Evolutionary conservation across 148 eudicot species (phyloP).

Genomic region (Rhododendron williamsianum): DNA sequence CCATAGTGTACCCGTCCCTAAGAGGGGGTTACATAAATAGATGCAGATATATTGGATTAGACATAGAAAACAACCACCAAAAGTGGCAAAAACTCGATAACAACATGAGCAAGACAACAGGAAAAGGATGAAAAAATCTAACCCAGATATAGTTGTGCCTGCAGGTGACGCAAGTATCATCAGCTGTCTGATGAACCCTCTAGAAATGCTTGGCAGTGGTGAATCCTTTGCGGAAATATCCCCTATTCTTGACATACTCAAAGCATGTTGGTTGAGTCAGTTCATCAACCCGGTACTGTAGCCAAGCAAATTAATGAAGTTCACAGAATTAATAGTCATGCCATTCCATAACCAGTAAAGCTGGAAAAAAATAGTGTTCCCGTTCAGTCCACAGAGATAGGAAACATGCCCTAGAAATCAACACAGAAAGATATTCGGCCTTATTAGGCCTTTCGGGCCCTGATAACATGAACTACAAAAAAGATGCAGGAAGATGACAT

Average conservation of each 20-base stretch:
- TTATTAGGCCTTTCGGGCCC: slow-evolving; percentile 43
- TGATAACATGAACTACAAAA: slow-evolving; percentile 56
- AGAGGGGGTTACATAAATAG: too few relatives aligned
- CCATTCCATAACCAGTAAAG: not conserved
- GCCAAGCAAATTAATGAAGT: not conserved
- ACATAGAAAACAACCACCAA: not conserved
- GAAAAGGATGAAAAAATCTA: slow-evolving; percentile 5
- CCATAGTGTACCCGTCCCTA: too few relatives aligned
- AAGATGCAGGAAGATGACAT: slow-evolving; percentile 5
- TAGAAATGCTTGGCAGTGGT: slow-evolving; percentile 22
- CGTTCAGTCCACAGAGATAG: not conserved
- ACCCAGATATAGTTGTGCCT: slow-evolving; percentile 34
- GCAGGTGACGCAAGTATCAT: slow-evolving; percentile 33
- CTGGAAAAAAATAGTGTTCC: not conserved
- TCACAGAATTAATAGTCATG: not conserved
- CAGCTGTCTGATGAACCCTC: slow-evolving; percentile 27
- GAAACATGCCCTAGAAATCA: too few relatives aligned
- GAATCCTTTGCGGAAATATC: slow-evolving; percentile 21
- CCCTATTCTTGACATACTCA: slow-evolving; percentile 23
- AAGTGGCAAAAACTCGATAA: not conserved
- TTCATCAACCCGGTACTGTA: slow-evolving; percentile 41
- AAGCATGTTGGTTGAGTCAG: slow-evolving; percentile 22
- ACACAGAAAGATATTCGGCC: slow-evolving; percentile 46
- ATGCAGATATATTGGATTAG: not conserved
- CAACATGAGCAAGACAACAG: not conserved